Conservation (phyloP, 257 asterid species). For the Ligustrum vulgare region DNA sequence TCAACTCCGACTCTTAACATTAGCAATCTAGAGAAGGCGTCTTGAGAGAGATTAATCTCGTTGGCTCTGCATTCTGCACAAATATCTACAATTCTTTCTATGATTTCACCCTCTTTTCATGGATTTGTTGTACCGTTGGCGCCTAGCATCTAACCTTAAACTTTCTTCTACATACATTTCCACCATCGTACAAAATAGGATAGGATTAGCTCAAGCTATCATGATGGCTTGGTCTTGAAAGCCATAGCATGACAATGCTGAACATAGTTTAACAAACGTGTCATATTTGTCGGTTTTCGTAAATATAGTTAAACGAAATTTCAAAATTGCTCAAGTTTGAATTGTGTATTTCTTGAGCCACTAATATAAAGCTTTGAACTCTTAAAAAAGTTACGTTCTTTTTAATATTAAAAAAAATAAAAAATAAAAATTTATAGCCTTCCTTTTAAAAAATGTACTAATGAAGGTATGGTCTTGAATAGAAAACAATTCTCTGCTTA, state of each 20-base stretch:
- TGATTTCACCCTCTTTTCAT: conserved; percentile 33
- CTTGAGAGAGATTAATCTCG: too few relatives aligned
- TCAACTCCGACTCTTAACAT: too few relatives aligned
- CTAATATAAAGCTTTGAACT: too few relatives aligned
- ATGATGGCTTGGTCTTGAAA: conserved; percentile 25
- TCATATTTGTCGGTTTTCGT: not conserved
- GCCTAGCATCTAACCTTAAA: conserved; percentile 36
- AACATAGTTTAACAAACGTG: not conserved
- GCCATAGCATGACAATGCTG: conserved; percentile 57
- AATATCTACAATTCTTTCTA: conserved; percentile 47
- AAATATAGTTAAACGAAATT: not conserved
- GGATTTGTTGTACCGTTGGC: conserved; percentile 40
- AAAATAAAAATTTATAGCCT: too few relatives aligned
- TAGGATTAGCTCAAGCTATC: conserved; percentile 39
- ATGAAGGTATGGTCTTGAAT: too few relatives aligned
- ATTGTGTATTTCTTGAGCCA: too few relatives aligned
- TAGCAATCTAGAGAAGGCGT: too few relatives aligned
- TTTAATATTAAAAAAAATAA: too few relatives aligned
- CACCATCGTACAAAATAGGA: conserved; percentile 24
- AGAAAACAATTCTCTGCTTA: too few relatives aligned
- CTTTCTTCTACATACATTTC: conserved; percentile 35
- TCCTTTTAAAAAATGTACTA: too few relatives aligned
- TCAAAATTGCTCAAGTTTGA: too few relatives aligned
- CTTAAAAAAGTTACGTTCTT: too few relatives aligned
- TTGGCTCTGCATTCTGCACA: conserved; percentile 38